Evolutionary conservation across 1,139 yeast species (phyloP).

Genomic region (Nakaseomyces kungkrabaensis): DNA sequence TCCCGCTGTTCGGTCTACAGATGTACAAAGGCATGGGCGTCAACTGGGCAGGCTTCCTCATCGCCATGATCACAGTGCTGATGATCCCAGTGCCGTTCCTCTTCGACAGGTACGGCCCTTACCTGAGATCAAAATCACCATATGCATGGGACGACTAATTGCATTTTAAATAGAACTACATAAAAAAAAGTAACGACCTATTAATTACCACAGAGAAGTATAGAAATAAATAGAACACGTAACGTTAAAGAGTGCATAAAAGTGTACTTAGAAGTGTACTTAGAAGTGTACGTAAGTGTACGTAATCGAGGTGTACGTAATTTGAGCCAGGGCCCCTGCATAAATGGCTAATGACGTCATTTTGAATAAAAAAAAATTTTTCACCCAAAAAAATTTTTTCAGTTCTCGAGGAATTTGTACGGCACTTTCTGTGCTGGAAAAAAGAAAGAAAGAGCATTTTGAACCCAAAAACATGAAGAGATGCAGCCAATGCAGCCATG

Average conservation of each 20-base stretch:
- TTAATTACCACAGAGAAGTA: neutral
- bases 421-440: neutral
- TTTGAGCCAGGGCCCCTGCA: too few relatives aligned
- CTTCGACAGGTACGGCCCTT: constrained; percentile 56
- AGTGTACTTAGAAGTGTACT: too few relatives aligned
- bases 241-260: too few relatives aligned
- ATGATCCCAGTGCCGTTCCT: constrained; percentile 70
- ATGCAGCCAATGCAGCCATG: neutral
- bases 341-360: neutral
- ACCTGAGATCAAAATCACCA: constrained; percentile 52
- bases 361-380: too few relatives aligned
- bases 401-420: neutral
- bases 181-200: neutral
- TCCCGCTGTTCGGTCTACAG: constrained; percentile 62
- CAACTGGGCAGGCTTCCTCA: constrained; percentile 51
- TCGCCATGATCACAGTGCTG: constrained; percentile 45
- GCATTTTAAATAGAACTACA: neutral
- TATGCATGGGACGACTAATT: constrained; percentile 32
- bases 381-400: too few relatives aligned
- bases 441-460: neutral
- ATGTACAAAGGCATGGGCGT: constrained; percentile 47
- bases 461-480: too few relatives aligned
- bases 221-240: too few relatives aligned
- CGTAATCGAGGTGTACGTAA: too few relatives aligned
- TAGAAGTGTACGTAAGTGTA: too few relatives aligned